A percentile compares a stretch with the other conserved stretches of the same genome.
phyloP scores from a whole-genome alignment of 2,329 filamentous ascomycete species.

The Colletotrichum navitas region DNA sequence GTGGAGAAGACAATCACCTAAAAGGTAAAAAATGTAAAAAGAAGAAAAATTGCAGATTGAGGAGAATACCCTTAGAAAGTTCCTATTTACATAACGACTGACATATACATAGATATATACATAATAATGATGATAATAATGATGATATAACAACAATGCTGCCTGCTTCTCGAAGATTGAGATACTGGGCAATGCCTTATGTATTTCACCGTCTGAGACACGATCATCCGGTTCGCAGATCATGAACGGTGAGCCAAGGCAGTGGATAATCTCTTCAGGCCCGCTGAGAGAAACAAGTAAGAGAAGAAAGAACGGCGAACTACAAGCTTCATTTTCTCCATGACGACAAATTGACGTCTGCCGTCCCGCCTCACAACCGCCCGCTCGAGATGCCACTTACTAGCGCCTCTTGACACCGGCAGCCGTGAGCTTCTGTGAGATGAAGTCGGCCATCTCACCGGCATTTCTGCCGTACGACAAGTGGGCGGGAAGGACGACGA shows the following conservation, averaged over 20 bases:
- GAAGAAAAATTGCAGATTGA: too few relatives aligned
- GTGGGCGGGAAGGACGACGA: conserved; percentile 53
- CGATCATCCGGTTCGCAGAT: background rate
- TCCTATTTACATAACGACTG: too few relatives aligned
- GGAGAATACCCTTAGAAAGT: too few relatives aligned
- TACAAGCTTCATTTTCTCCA: background rate
- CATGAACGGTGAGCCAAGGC: conserved; percentile 2
- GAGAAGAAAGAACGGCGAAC: background rate
- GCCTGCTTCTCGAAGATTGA: too few relatives aligned
- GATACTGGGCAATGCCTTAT: too few relatives aligned
- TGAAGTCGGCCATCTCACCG: conserved; percentile 49
- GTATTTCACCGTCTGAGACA: background rate
- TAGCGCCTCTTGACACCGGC: conserved; percentile 40
- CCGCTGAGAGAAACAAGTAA: conserved; percentile 9
- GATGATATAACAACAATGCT: too few relatives aligned
- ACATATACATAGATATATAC: too few relatives aligned
- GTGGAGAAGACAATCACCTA: too few relatives aligned
- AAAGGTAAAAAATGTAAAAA: too few relatives aligned
- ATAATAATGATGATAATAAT: too few relatives aligned
- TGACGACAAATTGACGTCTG: too few relatives aligned
- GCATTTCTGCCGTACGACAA: conserved; percentile 53
- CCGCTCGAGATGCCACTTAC: conserved; percentile 10
- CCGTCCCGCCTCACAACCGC: background rate
- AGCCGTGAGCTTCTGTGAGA: conserved; percentile 41
- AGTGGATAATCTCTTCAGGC: conserved; percentile 19